Percentiles rank a stretch among this genome's conserved stretches.
phyloP scores from a whole-genome alignment of 345 rosid genomes.

The Reutealis trisperma region DNA sequence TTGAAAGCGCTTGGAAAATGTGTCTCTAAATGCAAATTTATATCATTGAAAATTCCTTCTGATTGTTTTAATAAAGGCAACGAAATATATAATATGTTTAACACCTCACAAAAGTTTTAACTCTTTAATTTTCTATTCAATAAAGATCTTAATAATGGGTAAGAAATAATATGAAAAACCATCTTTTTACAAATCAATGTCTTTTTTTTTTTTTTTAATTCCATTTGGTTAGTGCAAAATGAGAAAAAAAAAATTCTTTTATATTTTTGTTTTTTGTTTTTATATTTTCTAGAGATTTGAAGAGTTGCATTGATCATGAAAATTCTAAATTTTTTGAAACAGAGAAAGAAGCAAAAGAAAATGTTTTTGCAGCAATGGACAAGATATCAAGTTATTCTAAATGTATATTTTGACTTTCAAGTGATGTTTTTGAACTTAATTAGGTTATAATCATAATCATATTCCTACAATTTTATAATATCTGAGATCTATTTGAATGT shows the following conservation, averaged over 20 bases:
- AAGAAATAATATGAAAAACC: slow-evolving; percentile 28
- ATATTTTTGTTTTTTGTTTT: not conserved
- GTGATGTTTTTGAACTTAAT: too few relatives aligned
- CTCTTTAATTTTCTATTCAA: slow-evolving; percentile 65
- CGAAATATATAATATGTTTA: slow-evolving; percentile 44
- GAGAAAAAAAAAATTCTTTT: not conserved
- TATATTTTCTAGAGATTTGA: slow-evolving; percentile 40
- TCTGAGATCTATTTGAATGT: too few relatives aligned
- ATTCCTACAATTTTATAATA: too few relatives aligned
- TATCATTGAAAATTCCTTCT: slow-evolving; percentile 35
- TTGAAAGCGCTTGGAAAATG: slow-evolving; percentile 47
- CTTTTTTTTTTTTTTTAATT: not conserved
- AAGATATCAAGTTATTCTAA: slow-evolving; percentile 54
- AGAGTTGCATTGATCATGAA: slow-evolving; percentile 62
- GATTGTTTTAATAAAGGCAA: slow-evolving; percentile 39
- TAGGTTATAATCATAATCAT: too few relatives aligned
- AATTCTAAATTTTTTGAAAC: slow-evolving; percentile 39
- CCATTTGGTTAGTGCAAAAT: too few relatives aligned
- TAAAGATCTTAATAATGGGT: slow-evolving; percentile 61
- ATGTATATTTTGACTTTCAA: too few relatives aligned
- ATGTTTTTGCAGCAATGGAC: slow-evolving; percentile 49
- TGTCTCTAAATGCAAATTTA: slow-evolving; percentile 40
- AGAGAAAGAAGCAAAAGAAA: slow-evolving; percentile 56
- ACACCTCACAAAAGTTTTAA: slow-evolving; percentile 44
- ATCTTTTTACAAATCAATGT: not conserved